Base-by-base conservation (phyloP, 2,329 filamentous ascomycete species). In the Phialocephala sp. region DNA sequence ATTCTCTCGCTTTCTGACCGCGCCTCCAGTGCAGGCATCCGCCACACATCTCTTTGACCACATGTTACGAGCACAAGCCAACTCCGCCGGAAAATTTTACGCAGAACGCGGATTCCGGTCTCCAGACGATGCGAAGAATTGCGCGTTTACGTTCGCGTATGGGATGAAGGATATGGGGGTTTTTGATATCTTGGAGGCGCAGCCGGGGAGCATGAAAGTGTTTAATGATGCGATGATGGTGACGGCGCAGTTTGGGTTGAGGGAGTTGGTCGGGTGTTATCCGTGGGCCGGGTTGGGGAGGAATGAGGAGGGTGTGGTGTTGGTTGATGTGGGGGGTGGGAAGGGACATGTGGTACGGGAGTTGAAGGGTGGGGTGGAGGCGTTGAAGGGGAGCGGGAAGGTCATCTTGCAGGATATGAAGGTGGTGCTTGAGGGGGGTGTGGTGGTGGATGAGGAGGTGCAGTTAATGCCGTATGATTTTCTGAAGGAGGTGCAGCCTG, bases 401-500 rank as follows among this genome's bases (percentile, higher is more conserved):
- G 52, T 71, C 1, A 65, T 72, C 0, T 55, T 74, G 4, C 64
- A 74, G 24, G 73, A 74, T 52, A 63, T 73, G 37, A 47, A 63
- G 5, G 27, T 62, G 18, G 69, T 72, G 24, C 59, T 70, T 32
- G 59, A 70, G 20, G 63, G 56, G 6, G 60, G 64, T 9, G 60
- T 56, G 6, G 39, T 62, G 4, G 59, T 56, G 22, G 72, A 64
- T 72, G 59, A 60, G 9, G 59, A 63, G 9, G 57, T 78, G 54
- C 72, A 70, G 50, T 63, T 65, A 8, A 69, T 76, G 66, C 67
- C 69, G 0, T 73, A 79, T 63, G 74, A 77, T 59, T 77, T 79
- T 70, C 79, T 79, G 66, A 71, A 63, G 9, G 56, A 72, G 4
- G 66, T 72, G 0, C 76, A 79, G 60, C 77, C 77, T 1, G 66